phyloP scores from a whole-genome alignment of 345 rosid genomes.

The Excoecaria cochinchinensis region DNA sequence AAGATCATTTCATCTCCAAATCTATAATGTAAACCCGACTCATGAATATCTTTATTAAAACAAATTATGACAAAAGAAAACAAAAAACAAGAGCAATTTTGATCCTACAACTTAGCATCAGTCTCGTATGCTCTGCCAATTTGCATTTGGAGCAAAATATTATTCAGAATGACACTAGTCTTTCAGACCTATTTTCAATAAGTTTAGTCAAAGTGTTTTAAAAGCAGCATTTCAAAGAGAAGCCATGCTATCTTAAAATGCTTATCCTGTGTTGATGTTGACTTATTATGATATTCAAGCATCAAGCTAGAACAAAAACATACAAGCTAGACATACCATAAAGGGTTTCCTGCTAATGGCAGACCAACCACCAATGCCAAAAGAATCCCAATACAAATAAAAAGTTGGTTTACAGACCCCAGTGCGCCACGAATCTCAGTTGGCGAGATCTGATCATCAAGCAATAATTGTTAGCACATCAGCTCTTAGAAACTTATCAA shows the following conservation, averaged over 20 bases:
- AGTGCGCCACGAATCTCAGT: constrained; percentile 97
- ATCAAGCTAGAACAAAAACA: background rate
- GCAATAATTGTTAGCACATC: constrained; percentile 22
- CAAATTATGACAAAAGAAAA: background rate
- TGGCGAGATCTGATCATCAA: constrained; percentile 78
- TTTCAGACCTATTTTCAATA: background rate
- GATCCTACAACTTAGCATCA: background rate
- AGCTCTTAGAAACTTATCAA: constrained; percentile 3
- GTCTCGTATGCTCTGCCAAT: background rate
- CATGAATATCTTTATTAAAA: background rate
- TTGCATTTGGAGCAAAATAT: background rate
- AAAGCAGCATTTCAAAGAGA: background rate
- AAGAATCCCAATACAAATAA: constrained; percentile 91
- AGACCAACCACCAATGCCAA: constrained; percentile 95
- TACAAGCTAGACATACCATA: constrained; percentile 49
- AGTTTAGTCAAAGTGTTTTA: background rate
- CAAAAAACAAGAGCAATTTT: background rate
- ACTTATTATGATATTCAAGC: background rate
- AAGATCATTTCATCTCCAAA: background rate
- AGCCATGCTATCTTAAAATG: background rate
- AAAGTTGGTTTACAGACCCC: constrained; percentile 95
- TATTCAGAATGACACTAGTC: background rate
- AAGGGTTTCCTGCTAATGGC: constrained; percentile 86
- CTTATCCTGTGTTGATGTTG: background rate
- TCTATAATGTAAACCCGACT: background rate